Conservation (phyloP, 2,329 filamentous ascomycete genomes). For the Cucurbitaria berberidis region DNA sequence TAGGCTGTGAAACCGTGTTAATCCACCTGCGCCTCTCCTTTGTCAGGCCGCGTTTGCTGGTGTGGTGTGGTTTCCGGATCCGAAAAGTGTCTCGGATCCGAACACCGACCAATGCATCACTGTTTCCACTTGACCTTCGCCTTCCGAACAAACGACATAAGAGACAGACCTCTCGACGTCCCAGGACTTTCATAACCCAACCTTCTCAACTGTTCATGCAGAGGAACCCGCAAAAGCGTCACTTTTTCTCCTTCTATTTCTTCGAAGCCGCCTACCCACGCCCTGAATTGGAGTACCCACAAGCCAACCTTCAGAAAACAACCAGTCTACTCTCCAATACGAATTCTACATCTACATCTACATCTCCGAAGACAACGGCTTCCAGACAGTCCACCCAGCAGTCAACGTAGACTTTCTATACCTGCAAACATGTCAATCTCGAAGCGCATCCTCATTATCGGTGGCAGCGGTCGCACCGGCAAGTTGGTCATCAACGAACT, state of each 20-base stretch:
- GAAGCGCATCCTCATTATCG: conserved; percentile 55
- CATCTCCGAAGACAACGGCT: neutral
- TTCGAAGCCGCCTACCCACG: conserved; percentile 2
- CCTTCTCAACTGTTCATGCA: neutral
- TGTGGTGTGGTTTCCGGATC: neutral
- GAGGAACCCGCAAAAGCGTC: neutral
- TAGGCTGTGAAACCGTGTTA: neutral
- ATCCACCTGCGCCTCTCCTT: neutral
- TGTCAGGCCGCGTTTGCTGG: neutral
- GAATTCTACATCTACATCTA: no score
- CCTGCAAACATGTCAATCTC: conserved; percentile 1
- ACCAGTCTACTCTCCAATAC: neutral
- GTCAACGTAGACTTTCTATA: conserved; percentile 21
- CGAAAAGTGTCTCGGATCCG: neutral
- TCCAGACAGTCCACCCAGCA: neutral
- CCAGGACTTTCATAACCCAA: neutral
- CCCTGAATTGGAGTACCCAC: neutral
- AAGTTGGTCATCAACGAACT: conserved; percentile 51
- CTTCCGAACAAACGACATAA: neutral
- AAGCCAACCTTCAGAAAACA: neutral
- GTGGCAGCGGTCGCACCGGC: conserved; percentile 57
- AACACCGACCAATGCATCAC: neutral
- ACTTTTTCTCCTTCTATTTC: conserved; percentile 1
- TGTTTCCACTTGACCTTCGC: neutral
- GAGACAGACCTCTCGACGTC: neutral